Evolutionary conservation across 192 early-diverging fungal species (phyloP), one percentile per base, ranked within the genome.

Genomic region (Podila verticillata): DNA sequence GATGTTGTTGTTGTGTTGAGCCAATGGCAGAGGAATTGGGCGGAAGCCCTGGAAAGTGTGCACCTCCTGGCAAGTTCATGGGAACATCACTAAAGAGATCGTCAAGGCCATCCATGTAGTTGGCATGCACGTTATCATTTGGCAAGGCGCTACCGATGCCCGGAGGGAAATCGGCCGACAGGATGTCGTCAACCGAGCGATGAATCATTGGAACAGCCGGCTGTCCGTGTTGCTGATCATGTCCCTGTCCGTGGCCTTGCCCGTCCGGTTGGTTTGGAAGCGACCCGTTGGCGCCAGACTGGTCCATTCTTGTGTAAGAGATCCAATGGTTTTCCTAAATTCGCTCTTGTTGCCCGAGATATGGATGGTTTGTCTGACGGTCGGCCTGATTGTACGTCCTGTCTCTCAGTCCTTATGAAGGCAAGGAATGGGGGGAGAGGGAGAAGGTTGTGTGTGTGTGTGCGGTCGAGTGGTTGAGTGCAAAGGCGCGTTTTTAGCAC

Each of bases 71-170:
- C 22, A 54, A 7, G 51, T 54, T 54, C 51, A 54, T 54, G n/a
- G 51, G 51, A n/a, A 54, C 51, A 30, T 60, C 58, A 32, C 58
- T 60, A 30, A 60, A 60, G 7, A 60, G 30, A 28, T 60, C 58
- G 30, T 60, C 58, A 7, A 60, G 58, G 10, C 58, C 58, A 19
- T 60, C 58, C 58, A 60, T 60, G 29, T 31, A 31, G 30, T 60
- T 60, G 58, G 26, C 17, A 32, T 60, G 58, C 8, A 60, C 58
- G 3, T 32, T 60, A 4, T 30, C 26, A 17, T 34, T 60, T 30
- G 30, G 58, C 12, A 19, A 17, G 17, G 26, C 30, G 30, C 58
- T 60, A 19, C 30, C 29, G 58, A 60, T 60, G 58, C 58, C 58
- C 13, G 58, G 58, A 26, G 58, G 58, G 29, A 60, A 60, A 19